Percentiles rank a stretch among this genome's conserved stretches.
Evolutionary conservation across 345 rosid species (phyloP).

Genomic region (Arabidopsis suecica): DNA sequence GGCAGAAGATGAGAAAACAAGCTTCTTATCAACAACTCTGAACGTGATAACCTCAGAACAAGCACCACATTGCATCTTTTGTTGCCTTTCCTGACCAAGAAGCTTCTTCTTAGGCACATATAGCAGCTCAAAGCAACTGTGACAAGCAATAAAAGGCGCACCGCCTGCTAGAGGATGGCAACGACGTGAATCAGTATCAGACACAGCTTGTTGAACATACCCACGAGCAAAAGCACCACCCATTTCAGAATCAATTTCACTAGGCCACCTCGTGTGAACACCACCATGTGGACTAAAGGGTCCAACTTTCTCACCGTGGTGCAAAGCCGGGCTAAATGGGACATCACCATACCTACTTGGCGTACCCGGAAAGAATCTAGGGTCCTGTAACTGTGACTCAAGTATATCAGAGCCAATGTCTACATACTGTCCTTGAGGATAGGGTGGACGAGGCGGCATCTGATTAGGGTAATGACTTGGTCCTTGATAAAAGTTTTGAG

Average conservation of each 20-base stretch:
- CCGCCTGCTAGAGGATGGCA: conserved; percentile 64
- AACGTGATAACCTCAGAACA: conserved; percentile 57
- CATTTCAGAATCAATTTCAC: conserved; percentile 42
- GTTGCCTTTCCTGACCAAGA: conserved; percentile 42
- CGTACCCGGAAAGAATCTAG: conserved; percentile 42
- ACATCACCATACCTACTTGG: conserved; percentile 37
- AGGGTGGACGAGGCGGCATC: conserved; percentile 39
- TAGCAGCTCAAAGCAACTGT: conserved; percentile 63
- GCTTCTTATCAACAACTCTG: conserved; percentile 50
- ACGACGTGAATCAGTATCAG: conserved; percentile 41
- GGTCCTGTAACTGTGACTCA: conserved; percentile 38
- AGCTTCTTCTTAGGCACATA: conserved; percentile 56
- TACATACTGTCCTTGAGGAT: conserved; percentile 39
- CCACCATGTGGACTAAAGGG: conserved; percentile 35
- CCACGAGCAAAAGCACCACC: conserved; percentile 53
- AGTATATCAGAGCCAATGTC: conserved; percentile 45
- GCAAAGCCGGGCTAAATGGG: conserved; percentile 26
- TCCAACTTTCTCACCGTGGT: conserved; percentile 15
- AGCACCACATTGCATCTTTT: conserved; percentile 62
- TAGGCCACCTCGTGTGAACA: conserved; percentile 47
- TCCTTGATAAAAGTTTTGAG: conserved; percentile 30
- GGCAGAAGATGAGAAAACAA: conserved; percentile 48
- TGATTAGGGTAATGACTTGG: conserved; percentile 30
- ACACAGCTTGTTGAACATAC: conserved; percentile 42
- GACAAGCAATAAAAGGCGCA: conserved; percentile 70